Evolutionary conservation across 1,139 yeast species (phyloP).

Genomic region (Blastobotrys arbuscula): DNA sequence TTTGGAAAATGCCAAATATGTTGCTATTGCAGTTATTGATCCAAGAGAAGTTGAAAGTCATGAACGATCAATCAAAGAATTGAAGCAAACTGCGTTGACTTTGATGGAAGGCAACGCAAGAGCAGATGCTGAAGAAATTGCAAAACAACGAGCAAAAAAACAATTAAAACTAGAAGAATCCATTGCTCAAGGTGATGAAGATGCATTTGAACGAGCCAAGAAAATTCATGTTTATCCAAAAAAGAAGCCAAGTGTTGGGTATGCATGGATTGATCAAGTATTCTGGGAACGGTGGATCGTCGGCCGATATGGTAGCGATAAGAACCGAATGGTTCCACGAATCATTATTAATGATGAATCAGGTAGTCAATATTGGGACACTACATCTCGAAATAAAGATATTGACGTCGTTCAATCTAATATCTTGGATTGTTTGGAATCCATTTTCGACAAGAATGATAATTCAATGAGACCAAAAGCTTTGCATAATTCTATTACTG

Average conservation of each 20-base stretch:
- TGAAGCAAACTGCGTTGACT: conserved; percentile 31
- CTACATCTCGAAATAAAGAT: conserved; percentile 23
- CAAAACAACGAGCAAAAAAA: conserved; percentile 31
- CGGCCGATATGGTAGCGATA: conserved; percentile 29
- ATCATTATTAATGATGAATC: conserved; percentile 31
- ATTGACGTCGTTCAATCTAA: conserved; percentile 27
- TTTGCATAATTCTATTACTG: conserved; percentile 19
- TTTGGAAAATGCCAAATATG: conserved; percentile 27
- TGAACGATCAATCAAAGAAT: conserved; percentile 27
- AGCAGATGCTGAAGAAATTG: conserved; percentile 27
- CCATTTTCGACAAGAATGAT: conserved; percentile 21
- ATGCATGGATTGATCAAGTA: conserved; percentile 37
- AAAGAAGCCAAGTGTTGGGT: conserved; percentile 30
- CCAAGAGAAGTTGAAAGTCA: conserved; percentile 28
- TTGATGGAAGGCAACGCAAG: conserved; percentile 25
- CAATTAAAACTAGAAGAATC: conserved; percentile 35
- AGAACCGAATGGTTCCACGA: conserved; percentile 17
- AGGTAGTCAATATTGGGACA: conserved; percentile 32
- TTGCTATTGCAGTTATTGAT: conserved; percentile 34
- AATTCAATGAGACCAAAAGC: conserved; percentile 27
- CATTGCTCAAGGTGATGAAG: conserved; percentile 30
- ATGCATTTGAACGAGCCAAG: conserved; percentile 31
- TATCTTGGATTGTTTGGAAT: conserved; percentile 29
- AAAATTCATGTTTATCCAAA: conserved; percentile 27
- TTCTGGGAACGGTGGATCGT: conserved; percentile 36